Conservation (phyloP, 441 rosid species). For the Daphne laureola region DNA sequence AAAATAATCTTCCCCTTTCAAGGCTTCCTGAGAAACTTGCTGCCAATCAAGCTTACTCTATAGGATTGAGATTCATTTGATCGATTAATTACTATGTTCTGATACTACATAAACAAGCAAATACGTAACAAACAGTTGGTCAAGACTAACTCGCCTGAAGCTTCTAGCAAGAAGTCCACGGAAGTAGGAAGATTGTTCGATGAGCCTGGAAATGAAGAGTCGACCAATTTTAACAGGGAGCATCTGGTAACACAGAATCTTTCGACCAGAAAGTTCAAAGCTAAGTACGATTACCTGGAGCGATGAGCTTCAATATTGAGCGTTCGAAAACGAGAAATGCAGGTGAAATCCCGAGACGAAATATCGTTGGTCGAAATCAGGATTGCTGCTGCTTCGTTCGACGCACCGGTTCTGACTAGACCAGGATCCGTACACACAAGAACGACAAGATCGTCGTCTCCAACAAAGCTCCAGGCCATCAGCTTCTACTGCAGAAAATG, state of each 20-base stretch:
- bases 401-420: constrained; percentile 16
- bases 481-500: too few relatives aligned
- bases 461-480: constrained; percentile 31
- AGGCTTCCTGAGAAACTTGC: too few relatives aligned
- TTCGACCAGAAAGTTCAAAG: not conserved
- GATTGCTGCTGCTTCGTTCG: constrained; percentile 13
- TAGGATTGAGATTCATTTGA: not conserved
- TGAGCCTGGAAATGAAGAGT: constrained; percentile 32
- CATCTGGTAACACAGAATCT: not conserved
- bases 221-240: not conserved
- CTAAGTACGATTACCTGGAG: constrained; percentile 28
- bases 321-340: constrained; percentile 34
- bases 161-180: constrained; percentile 57
- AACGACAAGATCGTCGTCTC: constrained; percentile 28
- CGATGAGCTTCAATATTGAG: constrained; percentile 48
- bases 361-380: constrained; percentile 45
- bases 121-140: not conserved
- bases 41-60: too few relatives aligned
- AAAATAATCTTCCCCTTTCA: too few relatives aligned
- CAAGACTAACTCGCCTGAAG: constrained; percentile 41
- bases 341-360: constrained; percentile 35
- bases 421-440: constrained; percentile 29
- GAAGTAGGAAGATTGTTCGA: constrained; percentile 55
- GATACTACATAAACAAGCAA: not conserved
- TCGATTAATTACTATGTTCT: too few relatives aligned